Percentiles rank a stretch among this genome's conserved stretches.
phyloP scores from a whole-genome alignment of 2,329 filamentous ascomycete genomes.

The Cercospora sojina region DNA sequence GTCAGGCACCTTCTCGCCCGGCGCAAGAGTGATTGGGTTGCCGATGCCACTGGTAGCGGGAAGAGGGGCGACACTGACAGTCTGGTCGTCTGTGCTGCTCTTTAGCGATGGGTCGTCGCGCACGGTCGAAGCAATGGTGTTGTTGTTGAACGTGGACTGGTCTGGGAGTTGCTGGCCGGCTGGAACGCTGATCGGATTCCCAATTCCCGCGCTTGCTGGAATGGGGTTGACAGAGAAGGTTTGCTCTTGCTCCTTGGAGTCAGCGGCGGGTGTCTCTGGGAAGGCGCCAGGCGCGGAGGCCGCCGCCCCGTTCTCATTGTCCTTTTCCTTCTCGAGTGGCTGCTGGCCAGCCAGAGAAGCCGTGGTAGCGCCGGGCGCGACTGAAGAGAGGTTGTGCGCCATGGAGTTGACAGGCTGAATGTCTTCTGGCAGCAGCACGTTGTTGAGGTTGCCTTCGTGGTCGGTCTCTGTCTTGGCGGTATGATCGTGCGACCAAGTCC shows the following conservation, averaged over 20 bases:
- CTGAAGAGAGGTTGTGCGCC: constrained; percentile 53
- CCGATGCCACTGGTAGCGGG: constrained; percentile 60
- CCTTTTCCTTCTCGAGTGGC: constrained; percentile 51
- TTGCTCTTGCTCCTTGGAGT: constrained; percentile 21
- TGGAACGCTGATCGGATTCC: constrained; percentile 76
- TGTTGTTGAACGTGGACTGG: constrained; percentile 59
- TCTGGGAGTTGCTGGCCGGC: constrained; percentile 82
- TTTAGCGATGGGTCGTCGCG: constrained; percentile 65
- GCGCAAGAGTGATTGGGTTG: constrained; percentile 76
- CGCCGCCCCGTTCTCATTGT: constrained; percentile 2
- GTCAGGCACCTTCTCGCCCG: constrained; percentile 78
- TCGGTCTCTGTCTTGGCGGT: constrained; percentile 80
- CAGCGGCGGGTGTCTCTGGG: constrained; percentile 65
- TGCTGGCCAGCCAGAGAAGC: constrained; percentile 66
- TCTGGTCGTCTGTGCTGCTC: constrained; percentile 24
- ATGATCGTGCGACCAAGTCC: constrained; percentile 81
- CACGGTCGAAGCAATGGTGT: constrained; percentile 66
- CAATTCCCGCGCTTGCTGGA: constrained; percentile 56
- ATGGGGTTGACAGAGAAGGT: constrained; percentile 60
- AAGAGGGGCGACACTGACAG: constrained; percentile 57
- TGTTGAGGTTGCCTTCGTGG: constrained; percentile 82
- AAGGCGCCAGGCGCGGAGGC: constrained; percentile 62
- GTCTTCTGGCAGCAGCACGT: constrained; percentile 76
- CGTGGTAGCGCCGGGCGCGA: constrained; percentile 69
- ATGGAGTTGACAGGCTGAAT: constrained; percentile 57